Evolutionary conservation across 1,284 basidiomycete genomes (phyloP).

Genomic region (Ceratobasidium sp.): DNA sequence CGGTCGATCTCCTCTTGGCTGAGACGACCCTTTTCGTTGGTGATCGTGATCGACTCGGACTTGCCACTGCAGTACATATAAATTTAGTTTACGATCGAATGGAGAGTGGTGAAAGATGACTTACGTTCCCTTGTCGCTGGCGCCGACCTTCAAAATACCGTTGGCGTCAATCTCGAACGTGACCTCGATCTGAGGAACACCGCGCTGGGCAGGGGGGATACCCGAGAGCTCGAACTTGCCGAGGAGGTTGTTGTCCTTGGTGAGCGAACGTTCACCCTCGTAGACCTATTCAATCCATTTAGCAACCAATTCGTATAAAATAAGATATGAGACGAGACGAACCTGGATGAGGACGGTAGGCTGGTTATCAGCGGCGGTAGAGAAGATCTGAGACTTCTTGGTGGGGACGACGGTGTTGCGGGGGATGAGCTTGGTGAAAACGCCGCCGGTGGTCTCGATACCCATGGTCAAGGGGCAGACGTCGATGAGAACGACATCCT

Average conservation of each 20-base stretch:
- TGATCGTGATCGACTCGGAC: slow-evolving; percentile 89
- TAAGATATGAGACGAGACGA: background rate
- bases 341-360: slow-evolving; percentile 86
- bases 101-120: background rate
- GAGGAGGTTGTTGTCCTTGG: slow-evolving; percentile 98
- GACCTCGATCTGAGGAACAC: slow-evolving; percentile 58
- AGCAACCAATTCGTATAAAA: slow-evolving; percentile 54
- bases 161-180: slow-evolving; percentile 65
- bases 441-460: slow-evolving; percentile 98
- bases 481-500: slow-evolving; percentile 93
- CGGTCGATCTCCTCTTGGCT: slow-evolving; percentile 89
- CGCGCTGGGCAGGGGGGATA: slow-evolving; percentile 69
- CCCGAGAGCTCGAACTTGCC: slow-evolving; percentile 76
- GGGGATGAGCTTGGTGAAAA: slow-evolving; percentile 96
- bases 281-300: slow-evolving; percentile 68
- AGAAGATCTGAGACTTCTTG: slow-evolving; percentile 98
- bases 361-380: slow-evolving; percentile 95
- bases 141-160: slow-evolving; percentile 59
- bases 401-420: slow-evolving; percentile 99
- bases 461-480: slow-evolving; percentile 94
- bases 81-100: too few relatives aligned
- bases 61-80: slow-evolving; percentile 71
- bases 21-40: slow-evolving; percentile 87
- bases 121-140: slow-evolving; percentile 59
- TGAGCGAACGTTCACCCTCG: slow-evolving; percentile 94